Percentiles rank a stretch among this genome's conserved stretches.
Conservation (phyloP, 148 eudicot species). For the Linanthus parryae region DNA sequence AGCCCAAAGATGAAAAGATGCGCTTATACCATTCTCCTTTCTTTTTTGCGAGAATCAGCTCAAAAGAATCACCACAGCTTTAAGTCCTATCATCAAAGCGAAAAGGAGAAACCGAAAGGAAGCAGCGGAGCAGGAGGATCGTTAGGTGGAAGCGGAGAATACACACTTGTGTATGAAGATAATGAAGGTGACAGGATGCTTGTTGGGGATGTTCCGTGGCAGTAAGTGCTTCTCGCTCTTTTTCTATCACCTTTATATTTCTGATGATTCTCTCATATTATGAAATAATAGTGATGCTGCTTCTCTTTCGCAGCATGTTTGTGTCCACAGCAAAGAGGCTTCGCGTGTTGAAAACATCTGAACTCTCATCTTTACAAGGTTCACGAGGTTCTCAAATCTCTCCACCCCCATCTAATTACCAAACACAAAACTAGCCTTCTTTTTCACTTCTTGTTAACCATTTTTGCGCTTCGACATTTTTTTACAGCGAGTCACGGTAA, state of each 20-base stretch:
- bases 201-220: conserved; percentile 95
- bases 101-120: conserved; percentile 20
- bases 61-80: conserved; percentile 36
- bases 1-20: too few relatives aligned
- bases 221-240: conserved; percentile 35
- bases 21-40: too few relatives aligned
- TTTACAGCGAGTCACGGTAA: too few relatives aligned
- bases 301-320: conserved; percentile 57
- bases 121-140: conserved; percentile 43
- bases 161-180: conserved; percentile 83
- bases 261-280: neutral
- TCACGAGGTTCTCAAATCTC: too few relatives aligned
- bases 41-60: conserved; percentile 24
- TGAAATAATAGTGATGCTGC: neutral
- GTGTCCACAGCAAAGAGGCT: conserved; percentile 74
- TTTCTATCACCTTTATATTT: neutral
- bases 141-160: conserved; percentile 75
- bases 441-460: too few relatives aligned
- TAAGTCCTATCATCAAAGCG: too few relatives aligned
- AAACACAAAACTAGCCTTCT: too few relatives aligned
- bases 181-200: conserved; percentile 92
- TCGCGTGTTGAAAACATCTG: conserved; percentile 71
- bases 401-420: too few relatives aligned
- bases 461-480: too few relatives aligned
- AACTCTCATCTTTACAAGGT: conserved; percentile 44